A percentile compares a stretch with the other conserved stretches of the same genome.
Conservation (phyloP, 2,329 filamentous ascomycete species). For the Penicillium hesseltinei region DNA sequence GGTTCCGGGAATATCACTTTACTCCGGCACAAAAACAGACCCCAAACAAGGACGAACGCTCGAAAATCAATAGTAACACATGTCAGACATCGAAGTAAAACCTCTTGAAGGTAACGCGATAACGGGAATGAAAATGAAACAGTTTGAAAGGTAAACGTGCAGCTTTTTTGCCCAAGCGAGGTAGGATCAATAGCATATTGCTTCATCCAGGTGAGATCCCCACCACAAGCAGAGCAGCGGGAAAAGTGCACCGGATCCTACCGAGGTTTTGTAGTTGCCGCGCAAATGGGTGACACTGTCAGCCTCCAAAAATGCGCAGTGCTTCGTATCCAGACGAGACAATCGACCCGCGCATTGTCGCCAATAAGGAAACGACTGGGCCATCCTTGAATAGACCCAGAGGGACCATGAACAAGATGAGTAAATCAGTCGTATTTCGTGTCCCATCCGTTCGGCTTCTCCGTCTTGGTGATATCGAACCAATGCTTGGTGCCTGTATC, state of each 20-base stretch:
- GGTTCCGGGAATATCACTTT: constrained; percentile 13
- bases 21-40: constrained; percentile 19
- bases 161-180: neutral
- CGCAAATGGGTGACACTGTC: constrained; percentile 10
- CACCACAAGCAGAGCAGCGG: neutral
- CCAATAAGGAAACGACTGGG: constrained; percentile 22
- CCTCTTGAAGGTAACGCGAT: neutral
- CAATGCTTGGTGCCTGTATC: constrained; percentile 75
- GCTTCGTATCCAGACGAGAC: constrained; percentile 11
- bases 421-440: constrained; percentile 54
- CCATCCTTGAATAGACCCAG: constrained; percentile 21
- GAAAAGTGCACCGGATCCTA: neutral
- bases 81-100: constrained; percentile 9
- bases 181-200: neutral
- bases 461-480: constrained; percentile 76
- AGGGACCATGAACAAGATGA: constrained; percentile 15
- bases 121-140: constrained; percentile 3
- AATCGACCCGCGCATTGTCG: constrained; percentile 20
- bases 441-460: constrained; percentile 84
- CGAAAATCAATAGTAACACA: constrained; percentile 20
- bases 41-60: constrained; percentile 14
- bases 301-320: constrained; percentile 4
- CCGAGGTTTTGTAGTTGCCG: constrained; percentile 8
- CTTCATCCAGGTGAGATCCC: neutral
- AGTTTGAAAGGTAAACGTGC: neutral